Conservation (phyloP, 2,329 filamentous ascomycete genomes). For the Monilinia laxa region DNA sequence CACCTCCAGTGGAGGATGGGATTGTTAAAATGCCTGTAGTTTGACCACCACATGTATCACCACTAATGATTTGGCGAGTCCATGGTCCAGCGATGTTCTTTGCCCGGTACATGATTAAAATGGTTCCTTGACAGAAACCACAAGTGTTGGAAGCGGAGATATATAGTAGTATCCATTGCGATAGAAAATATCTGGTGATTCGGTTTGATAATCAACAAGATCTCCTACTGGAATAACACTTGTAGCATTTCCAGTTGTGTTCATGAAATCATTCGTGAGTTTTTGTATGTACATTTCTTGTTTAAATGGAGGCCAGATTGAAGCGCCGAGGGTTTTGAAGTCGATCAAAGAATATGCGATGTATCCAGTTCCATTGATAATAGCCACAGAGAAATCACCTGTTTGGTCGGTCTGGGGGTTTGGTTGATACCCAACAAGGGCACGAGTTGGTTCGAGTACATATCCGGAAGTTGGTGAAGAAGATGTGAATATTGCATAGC, state of each 20-base stretch:
- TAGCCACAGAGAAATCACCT: constrained; percentile 13
- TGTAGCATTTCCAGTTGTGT: constrained; percentile 29
- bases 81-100: constrained; percentile 30
- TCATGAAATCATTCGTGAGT: constrained; percentile 30
- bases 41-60: constrained; percentile 34
- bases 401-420: not conserved
- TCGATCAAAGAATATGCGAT: constrained; percentile 33
- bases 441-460: not conserved
- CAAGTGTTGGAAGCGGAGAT: constrained; percentile 34
- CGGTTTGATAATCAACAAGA: constrained; percentile 32
- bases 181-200: constrained; percentile 34
- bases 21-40: constrained; percentile 30
- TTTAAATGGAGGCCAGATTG: constrained; percentile 34
- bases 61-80: constrained; percentile 32
- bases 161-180: constrained; percentile 34
- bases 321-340: constrained; percentile 31
- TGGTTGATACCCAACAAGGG: constrained; percentile 9
- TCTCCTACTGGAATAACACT: constrained; percentile 22
- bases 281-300: constrained; percentile 32
- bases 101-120: constrained; percentile 32
- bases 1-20: constrained; percentile 23
- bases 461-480: constrained; percentile 4
- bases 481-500: constrained; percentile 8
- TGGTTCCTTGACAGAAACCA: constrained; percentile 33
- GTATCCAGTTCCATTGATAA: constrained; percentile 31